phyloP scores from a whole-genome alignment of 495 filamentous ascomycete species.

The Sabuloglossum arenarium region DNA sequence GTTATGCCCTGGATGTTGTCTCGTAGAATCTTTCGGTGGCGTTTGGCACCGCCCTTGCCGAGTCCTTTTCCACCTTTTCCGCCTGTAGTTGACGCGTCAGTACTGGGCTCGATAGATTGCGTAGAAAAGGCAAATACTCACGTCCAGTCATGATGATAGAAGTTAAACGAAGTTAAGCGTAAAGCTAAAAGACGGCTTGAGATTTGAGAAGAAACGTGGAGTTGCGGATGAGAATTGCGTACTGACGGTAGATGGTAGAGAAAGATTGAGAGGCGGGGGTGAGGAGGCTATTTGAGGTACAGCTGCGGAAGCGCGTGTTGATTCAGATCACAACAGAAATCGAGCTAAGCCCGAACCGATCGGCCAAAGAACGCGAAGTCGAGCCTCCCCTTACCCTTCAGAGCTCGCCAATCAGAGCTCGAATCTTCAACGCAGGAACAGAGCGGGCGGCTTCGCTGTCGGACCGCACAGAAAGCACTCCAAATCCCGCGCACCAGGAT shows the following conservation, averaged over 20 bases:
- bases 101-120: not conserved
- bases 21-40: conserved; percentile 30
- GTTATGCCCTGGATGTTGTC: conserved; percentile 80
- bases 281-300: conserved; percentile 3
- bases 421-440: conserved; percentile 1
- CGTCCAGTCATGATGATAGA: conserved; percentile 38
- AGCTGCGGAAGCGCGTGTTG: not conserved
- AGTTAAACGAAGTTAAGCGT: conserved; percentile 11
- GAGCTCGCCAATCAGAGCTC: not conserved
- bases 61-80: conserved; percentile 28
- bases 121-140: conserved; percentile 22
- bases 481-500: not conserved
- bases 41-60: conserved; percentile 43
- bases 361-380: not conserved
- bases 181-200: conserved; percentile 13
- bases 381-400: conserved; percentile 2
- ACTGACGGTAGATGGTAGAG: conserved; percentile 22
- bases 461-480: no score
- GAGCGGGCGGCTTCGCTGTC: not conserved
- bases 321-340: conserved; percentile 3
- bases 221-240: conserved; percentile 4
- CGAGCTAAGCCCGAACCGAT: conserved; percentile 1
- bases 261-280: not conserved
- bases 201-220: conserved; percentile 17
- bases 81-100: conserved; percentile 22